Evolutionary conservation across 495 filamentous ascomycete species (phyloP).

Genomic region (Evansstolkia leycettana): DNA sequence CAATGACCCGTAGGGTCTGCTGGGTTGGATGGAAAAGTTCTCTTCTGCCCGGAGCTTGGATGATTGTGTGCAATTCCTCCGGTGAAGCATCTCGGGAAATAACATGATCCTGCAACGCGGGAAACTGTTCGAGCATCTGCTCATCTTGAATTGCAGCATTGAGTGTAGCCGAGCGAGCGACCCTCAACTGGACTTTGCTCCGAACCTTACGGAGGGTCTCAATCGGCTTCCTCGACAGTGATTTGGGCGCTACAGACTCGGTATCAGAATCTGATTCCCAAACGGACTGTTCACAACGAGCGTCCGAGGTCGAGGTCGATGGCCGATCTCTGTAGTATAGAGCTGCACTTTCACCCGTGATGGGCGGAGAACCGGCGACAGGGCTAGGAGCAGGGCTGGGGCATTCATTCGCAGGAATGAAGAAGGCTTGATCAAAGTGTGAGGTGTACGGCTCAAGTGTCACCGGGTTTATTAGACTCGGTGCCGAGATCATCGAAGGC

Average conservation of each 20-base stretch:
- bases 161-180: constrained; percentile 31
- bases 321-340: constrained; percentile 26
- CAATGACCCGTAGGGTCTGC: constrained; percentile 27
- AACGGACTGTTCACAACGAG: constrained; percentile 29
- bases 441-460: constrained; percentile 33
- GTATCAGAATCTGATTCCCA: constrained; percentile 37
- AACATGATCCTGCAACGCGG: constrained; percentile 20
- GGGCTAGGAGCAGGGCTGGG: constrained; percentile 28
- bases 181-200: constrained; percentile 31
- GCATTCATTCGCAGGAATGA: constrained; percentile 31
- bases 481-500: constrained; percentile 32
- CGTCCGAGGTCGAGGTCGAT: constrained; percentile 32
- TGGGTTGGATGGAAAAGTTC: constrained; percentile 18
- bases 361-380: constrained; percentile 15
- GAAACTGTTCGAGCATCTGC: constrained; percentile 17
- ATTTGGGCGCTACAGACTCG: constrained; percentile 25
- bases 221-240: constrained; percentile 28
- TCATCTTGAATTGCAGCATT: constrained; percentile 15
- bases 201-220: constrained; percentile 37
- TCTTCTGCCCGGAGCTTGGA: constrained; percentile 14
- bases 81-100: constrained; percentile 1
- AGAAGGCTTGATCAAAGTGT: constrained; percentile 33
- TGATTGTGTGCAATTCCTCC: constrained; percentile 1
- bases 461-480: constrained; percentile 28
- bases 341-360: constrained; percentile 25